Evolutionary conservation across 2,329 filamentous ascomycete genomes (phyloP).

Genomic region (Penicillium corylophilum): DNA sequence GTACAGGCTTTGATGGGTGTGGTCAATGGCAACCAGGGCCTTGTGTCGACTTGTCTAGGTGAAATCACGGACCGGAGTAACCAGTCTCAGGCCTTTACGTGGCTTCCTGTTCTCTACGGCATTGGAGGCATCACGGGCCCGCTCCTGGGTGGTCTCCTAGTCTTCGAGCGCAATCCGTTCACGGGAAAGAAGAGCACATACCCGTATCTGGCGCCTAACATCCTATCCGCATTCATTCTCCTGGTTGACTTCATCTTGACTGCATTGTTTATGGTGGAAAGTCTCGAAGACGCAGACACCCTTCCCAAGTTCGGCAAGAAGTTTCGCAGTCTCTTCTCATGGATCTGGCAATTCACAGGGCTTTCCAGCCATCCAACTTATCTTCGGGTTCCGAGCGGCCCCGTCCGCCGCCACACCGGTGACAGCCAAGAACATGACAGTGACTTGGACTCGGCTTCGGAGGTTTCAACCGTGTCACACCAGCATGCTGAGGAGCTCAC

Average conservation of each 20-base stretch:
- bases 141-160: conserved; percentile 81
- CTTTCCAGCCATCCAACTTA: conserved; percentile 59
- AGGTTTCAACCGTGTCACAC: conserved; percentile 37
- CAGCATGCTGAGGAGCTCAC: conserved; percentile 51
- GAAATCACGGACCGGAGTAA: conserved; percentile 95
- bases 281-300: conserved; percentile 65
- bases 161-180: conserved; percentile 62
- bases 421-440: conserved; percentile 40
- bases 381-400: conserved; percentile 40
- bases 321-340: conserved; percentile 61
- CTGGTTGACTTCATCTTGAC: conserved; percentile 70
- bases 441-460: conserved; percentile 46
- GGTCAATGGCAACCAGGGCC: conserved; percentile 90
- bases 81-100: conserved; percentile 89
- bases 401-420: conserved; percentile 25
- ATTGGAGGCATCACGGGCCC: conserved; percentile 91
- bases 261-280: conserved; percentile 83
- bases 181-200: conserved; percentile 58
- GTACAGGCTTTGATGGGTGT: conserved; percentile 90
- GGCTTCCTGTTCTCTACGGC: conserved; percentile 93
- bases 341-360: conserved; percentile 69
- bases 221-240: conserved; percentile 72
- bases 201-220: conserved; percentile 82
- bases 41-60: conserved; percentile 89
- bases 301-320: conserved; percentile 61